A percentile compares a stretch with the other conserved stretches of the same genome.
Conservation (phyloP, 768 basidiomycete species). For the Trametes gibbosa region DNA sequence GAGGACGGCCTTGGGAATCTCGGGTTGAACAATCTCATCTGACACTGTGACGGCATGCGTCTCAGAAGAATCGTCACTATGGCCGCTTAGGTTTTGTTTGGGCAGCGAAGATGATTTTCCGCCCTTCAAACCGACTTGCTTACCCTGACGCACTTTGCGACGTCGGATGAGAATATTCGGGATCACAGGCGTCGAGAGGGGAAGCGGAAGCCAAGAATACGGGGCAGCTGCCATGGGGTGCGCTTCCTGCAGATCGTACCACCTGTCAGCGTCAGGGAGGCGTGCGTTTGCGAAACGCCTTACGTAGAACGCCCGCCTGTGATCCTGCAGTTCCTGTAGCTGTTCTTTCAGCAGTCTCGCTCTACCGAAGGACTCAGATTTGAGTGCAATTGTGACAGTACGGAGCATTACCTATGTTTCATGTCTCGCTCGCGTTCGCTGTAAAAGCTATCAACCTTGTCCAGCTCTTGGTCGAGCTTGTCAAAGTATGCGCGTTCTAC, state of each 20-base stretch:
- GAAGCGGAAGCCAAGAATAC: conserved; percentile 15
- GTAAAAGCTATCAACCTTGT: conserved; percentile 87
- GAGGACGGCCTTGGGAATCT: neutral
- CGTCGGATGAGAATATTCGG: conserved; percentile 8
- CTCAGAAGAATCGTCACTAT: neutral
- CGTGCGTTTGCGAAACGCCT: neutral
- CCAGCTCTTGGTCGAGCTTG: conserved; percentile 72
- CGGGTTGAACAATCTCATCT: neutral
- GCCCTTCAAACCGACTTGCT: neutral
- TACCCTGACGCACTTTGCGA: conserved; percentile 2
- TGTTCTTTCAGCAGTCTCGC: conserved; percentile 55
- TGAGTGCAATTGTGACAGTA: neutral
- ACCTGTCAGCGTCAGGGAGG: neutral
- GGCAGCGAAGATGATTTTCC: neutral
- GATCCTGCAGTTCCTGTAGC: conserved; percentile 69
- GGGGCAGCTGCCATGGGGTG: conserved; percentile 6
- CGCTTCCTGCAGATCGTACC: conserved; percentile 10
- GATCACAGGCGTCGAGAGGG: conserved; percentile 7
- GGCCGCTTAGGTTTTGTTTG: neutral
- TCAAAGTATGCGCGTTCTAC: conserved; percentile 73
- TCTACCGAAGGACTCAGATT: conserved; percentile 3
- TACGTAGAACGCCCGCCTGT: conserved; percentile 60
- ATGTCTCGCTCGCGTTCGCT: conserved; percentile 64
- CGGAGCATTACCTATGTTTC: conserved; percentile 31
- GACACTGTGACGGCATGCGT: neutral